Evolutionary conservation across 2,329 filamentous ascomycete genomes (phyloP).

Genomic region (Dactylellina leptospora): DNA sequence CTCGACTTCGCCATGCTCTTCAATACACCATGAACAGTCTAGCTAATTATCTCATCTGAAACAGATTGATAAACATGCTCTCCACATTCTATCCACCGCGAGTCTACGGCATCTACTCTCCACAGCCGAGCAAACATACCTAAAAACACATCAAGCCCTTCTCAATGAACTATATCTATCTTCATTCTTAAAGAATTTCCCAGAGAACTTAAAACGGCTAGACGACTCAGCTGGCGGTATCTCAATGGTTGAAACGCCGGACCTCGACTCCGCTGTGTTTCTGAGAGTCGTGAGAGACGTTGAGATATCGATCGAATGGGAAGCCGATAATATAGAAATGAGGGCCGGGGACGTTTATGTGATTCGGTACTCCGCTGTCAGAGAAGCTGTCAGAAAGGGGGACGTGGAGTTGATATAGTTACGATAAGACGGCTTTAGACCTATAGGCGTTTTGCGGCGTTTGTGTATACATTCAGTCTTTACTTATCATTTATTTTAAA

Average conservation of each 20-base stretch:
- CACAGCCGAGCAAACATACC: constrained; percentile 78
- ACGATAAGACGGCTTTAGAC: not conserved
- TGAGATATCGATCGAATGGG: constrained; percentile 56
- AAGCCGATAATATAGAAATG: constrained; percentile 57
- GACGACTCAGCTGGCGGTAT: constrained; percentile 91
- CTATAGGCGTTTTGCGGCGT: constrained; percentile 8
- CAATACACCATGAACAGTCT: not conserved
- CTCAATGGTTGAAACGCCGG: constrained; percentile 90
- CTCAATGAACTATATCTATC: constrained; percentile 84
- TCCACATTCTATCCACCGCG: constrained; percentile 74
- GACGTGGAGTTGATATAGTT: constrained; percentile 59
- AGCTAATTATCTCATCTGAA: not conserved
- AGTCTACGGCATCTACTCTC: constrained; percentile 73
- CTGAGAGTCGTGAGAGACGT: constrained; percentile 73
- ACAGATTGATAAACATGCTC: constrained; percentile 78
- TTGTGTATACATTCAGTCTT: too few species aligned
- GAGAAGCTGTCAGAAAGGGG: constrained; percentile 57
- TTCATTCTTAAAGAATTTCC: constrained; percentile 85
- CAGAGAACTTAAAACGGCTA: constrained; percentile 77
- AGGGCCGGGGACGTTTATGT: constrained; percentile 58
- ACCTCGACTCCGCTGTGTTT: constrained; percentile 84
- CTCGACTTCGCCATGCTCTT: constrained; percentile 55
- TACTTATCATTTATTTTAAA: too few species aligned
- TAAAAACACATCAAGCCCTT: constrained; percentile 83
- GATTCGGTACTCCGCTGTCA: constrained; percentile 59